Evolutionary conservation across 2,329 filamentous ascomycete species (phyloP).

Genomic region (Epichloe baconii): DNA sequence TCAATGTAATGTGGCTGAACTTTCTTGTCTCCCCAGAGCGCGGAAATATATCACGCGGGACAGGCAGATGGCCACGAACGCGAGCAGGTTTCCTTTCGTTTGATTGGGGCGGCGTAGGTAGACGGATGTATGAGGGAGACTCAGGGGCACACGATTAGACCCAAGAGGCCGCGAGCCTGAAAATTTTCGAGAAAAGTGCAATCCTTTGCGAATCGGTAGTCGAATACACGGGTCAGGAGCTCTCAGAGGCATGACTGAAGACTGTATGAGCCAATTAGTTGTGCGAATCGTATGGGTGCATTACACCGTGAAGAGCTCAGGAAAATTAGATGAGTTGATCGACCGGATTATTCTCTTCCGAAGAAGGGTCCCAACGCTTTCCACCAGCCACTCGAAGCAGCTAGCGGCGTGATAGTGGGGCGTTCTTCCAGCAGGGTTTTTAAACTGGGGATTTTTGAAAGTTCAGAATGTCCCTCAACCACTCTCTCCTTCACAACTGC

Average conservation of each 20-base stretch:
- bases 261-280: neutral
- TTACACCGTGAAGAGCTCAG: neutral
- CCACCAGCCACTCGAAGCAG: neutral
- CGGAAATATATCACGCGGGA: constrained; percentile 70
- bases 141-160: constrained; percentile 61
- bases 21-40: constrained; percentile 44
- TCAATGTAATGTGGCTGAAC: constrained; percentile 46
- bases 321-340: neutral
- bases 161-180: constrained; percentile 23
- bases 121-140: constrained; percentile 74
- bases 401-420: neutral
- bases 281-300: neutral
- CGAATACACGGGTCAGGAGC: constrained; percentile 14
- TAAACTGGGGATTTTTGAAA: neutral
- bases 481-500: neutral
- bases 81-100: constrained; percentile 32
- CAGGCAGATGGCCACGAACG: constrained; percentile 68
- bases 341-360: constrained; percentile 3
- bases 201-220: constrained; percentile 14
- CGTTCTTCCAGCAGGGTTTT: neutral
- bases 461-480: neutral
- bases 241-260: constrained; percentile 16
- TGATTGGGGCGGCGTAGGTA: constrained; percentile 66
- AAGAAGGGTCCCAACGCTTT: neutral
- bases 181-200: constrained; percentile 17